Evolutionary conservation across 441 rosid genomes (phyloP).

Genomic region (Erodium moschatum): DNA sequence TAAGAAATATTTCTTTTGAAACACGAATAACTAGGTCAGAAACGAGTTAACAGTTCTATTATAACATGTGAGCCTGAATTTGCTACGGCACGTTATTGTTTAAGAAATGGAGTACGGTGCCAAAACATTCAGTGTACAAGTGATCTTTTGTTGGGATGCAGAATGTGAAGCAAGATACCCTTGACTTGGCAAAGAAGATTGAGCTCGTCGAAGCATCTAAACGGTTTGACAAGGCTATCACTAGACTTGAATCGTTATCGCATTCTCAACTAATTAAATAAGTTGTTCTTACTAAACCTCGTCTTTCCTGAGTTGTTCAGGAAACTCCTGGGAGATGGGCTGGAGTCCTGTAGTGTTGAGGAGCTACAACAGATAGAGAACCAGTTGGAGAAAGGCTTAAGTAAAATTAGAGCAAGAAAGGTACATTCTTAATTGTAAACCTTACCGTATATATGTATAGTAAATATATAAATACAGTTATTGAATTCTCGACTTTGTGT

Average conservation of each 20-base stretch:
- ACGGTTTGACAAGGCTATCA: constrained; percentile 31
- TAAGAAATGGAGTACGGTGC: too few species aligned
- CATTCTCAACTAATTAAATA: neutral
- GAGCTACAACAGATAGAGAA: constrained; percentile 60
- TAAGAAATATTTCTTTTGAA: too few species aligned
- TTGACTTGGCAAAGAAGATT: constrained; percentile 45
- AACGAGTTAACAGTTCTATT: too few species aligned
- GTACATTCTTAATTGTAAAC: constrained; percentile 24
- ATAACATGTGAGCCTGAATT: too few species aligned
- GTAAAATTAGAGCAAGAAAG: constrained; percentile 66
- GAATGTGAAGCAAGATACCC: constrained; percentile 35
- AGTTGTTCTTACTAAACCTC: too few species aligned
- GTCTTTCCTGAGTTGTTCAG: constrained; percentile 26
- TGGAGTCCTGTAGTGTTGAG: constrained; percentile 43
- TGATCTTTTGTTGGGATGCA: constrained; percentile 20
- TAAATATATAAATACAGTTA: too few species aligned
- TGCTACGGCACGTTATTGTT: too few species aligned
- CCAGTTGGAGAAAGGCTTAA: constrained; percentile 62
- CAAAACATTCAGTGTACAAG: neutral
- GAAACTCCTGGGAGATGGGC: constrained; percentile 51
- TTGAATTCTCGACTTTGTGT: neutral
- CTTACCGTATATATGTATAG: neutral
- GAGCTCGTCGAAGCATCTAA: constrained; percentile 51
- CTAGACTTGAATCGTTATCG: neutral
- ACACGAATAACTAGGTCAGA: too few species aligned